phyloP scores from a whole-genome alignment of 306 rosid genomes.

The Begonia loranthoides region DNA sequence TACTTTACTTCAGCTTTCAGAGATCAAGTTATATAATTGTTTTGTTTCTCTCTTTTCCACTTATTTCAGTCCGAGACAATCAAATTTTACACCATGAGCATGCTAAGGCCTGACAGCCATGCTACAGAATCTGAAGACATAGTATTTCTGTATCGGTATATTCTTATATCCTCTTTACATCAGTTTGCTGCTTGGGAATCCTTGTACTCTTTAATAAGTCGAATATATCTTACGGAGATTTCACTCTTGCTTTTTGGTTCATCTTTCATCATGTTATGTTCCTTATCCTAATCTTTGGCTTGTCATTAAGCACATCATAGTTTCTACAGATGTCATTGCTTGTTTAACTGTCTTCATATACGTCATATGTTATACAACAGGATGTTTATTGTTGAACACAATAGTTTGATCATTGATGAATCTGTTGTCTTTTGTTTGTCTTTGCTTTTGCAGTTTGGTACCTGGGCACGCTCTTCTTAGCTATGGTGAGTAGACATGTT shows the following conservation, averaged over 20 bases:
- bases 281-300: too few species aligned
- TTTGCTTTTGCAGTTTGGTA: conserved; percentile 44
- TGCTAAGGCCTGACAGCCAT: conserved; percentile 59
- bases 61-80: conserved; percentile 63
- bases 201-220: too few species aligned
- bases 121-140: conserved; percentile 45
- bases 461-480: conserved; percentile 76
- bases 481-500: conserved; percentile 37
- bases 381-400: too few species aligned
- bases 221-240: too few species aligned
- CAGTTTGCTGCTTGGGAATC: neutral
- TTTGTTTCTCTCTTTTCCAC: neutral
- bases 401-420: too few species aligned
- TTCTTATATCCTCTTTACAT: conserved; percentile 7
- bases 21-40: neutral
- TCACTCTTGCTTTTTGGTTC: neutral
- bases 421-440: too few species aligned
- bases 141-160: conserved; percentile 75
- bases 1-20: neutral
- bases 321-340: too few species aligned
- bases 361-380: too few species aligned
- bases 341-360: too few species aligned
- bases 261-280: conserved; percentile 1
- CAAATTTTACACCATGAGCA: conserved; percentile 74
- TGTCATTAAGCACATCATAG: too few species aligned